Evolutionary conservation across 495 filamentous ascomycete genomes (phyloP), one percentile per base, ranked within the genome.

Genomic region (Tuber brumale): DNA sequence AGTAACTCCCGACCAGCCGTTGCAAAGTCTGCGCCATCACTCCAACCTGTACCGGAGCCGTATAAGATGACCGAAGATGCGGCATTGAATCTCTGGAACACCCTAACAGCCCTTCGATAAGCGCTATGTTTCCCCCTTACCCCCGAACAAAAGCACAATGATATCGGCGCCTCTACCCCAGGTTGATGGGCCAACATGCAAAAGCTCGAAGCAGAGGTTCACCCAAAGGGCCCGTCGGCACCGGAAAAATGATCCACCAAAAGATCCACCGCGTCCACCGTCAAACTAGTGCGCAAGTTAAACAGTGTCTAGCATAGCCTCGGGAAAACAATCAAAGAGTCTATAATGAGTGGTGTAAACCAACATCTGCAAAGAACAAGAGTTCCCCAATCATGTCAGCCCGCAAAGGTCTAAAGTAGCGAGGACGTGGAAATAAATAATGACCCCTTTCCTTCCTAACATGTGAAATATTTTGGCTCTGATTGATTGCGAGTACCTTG

Each of bases 31-130:
- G 66, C 12, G 74, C 76, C 18, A 75, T 76, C 2, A 51, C 74
- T 19, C 44, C 74, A 70, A 18, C 37, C 75, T 45, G 73, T 45
- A 21, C 27, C 76, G 39, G 76, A 75, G 23, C 61, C 85, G 83
- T 97, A 89, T 79, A 87, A 90, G 77, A 91, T 91, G 0, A 95
- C 94, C 12, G 95, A 98, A 85, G 87, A 88, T 31, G 94, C 94
- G n/a, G 95, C 94, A 0, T 84, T 97, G 39, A 90, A 90, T 69
- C 88, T 99, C 66, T 97, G 93, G 91, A 95, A 91, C 77, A 90
- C 91, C 1, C 87, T 99, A 42, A 91, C 94, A 80, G 87, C 86
- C 37, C 89, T 97, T 75, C 91, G 94, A 21, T 82, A 86, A 72
- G 85, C 88, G 39, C 85, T 93, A 23, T 85, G n/a, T 87, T 6